Evolutionary conservation across 768 basidiomycete species (phyloP).

Genomic region (Boletus rubroflammeus): DNA sequence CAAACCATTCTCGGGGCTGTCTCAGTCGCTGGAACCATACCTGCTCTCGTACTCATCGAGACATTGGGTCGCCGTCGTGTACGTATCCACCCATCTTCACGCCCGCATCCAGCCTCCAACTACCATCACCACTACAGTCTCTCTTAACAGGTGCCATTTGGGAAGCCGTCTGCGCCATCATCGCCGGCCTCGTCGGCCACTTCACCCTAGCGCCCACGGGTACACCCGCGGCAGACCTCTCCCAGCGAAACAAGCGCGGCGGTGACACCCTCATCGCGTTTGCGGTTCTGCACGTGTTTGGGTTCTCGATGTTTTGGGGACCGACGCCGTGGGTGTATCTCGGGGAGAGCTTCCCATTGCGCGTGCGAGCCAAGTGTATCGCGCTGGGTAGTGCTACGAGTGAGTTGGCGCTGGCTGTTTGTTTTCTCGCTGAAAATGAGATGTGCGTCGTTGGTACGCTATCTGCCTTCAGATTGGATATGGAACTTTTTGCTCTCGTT

Average conservation of each 20-base stretch:
- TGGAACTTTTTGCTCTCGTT: conserved; percentile 75
- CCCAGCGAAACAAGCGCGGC: conserved; percentile 47
- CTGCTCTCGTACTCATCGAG: conserved; percentile 67
- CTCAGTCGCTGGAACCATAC: conserved; percentile 68
- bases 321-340: conserved; percentile 73
- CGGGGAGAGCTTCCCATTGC: conserved; percentile 79
- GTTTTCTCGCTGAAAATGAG: neutral
- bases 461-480: conserved; percentile 43
- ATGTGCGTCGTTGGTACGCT: neutral
- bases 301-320: conserved; percentile 73
- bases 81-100: conserved; percentile 27
- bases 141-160: conserved; percentile 44
- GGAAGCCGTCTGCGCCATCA: conserved; percentile 58
- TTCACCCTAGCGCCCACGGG: conserved; percentile 54
- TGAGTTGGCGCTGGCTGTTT: conserved; percentile 13
- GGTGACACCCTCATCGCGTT: conserved; percentile 64
- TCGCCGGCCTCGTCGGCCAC: conserved; percentile 71
- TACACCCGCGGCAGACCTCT: conserved; percentile 46
- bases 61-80: conserved; percentile 68
- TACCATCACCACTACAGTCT: neutral
- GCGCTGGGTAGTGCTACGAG: conserved; percentile 63
- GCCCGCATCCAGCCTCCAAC: neutral
- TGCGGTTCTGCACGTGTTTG: conserved; percentile 69
- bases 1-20: conserved; percentile 72
- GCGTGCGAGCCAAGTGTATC: conserved; percentile 71